Base-by-base conservation (phyloP, 2,329 filamentous ascomycete species). In the Claviceps spartinae region DNA sequence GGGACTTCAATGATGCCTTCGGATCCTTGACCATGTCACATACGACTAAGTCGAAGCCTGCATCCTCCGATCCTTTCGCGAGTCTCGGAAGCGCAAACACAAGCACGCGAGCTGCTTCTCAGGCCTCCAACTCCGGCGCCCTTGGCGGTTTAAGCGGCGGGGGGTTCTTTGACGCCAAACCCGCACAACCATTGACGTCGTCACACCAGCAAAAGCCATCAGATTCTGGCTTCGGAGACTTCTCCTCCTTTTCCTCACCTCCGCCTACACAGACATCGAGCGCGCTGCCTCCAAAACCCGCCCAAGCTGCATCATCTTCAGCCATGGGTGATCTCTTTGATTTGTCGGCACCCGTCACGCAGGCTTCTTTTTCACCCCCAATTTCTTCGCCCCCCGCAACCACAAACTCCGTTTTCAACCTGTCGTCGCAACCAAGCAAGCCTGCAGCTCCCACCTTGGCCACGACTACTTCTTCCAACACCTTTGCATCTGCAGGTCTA, bases 241-340 rank as follows among this genome's bases (percentile, higher is more conserved):
- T 90, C 56, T 77, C 83, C 37, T 76, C 77, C 13, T 81, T 84
- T 53, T 69, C 71, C 42, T 70, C 76, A 7, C 65, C 78, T 6
- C 65, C 48, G 47, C 66, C 60, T 58, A 67, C 41, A 54, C 63
- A 43, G 50, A 55, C 43, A 40, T 22, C 50, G 58, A 66, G 37
- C 55, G 62, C 67, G n/a, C 51, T 55, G 30, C 51, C 51, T 51
- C 55, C 72, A 22, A 71, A 76, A 63, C 73, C 66, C 48, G 65
- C 65, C 58, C 70, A 67, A 50, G 60, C 75, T 14, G 65, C 75
- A 2, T 30, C 26, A 30, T 74, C 76, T 9, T 78, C 80, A 34
- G 77, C 81, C 16, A 80, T 93, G 60, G 83, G 82, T 48, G 88
- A 95, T 63, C 75, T 96, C 1, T 91, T 96, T 62, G 88, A 91